These are phyloP conservation scores for Clonostachys rosea DNA, from an alignment of 2,329 filamentous ascomycete genomes.

Conservation along the genomic window DNA sequence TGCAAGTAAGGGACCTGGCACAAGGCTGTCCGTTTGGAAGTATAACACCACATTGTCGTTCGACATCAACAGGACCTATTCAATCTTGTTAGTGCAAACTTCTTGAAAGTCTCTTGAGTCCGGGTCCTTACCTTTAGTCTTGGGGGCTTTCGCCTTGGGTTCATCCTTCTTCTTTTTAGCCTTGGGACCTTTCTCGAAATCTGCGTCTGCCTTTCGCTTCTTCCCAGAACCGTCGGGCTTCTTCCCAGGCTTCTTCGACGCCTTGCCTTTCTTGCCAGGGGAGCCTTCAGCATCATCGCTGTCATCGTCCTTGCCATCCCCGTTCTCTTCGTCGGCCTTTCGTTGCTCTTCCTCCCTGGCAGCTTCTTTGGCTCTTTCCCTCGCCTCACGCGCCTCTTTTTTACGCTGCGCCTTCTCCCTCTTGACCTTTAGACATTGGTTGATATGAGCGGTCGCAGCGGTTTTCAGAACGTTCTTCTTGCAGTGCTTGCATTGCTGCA, in stretches of 20 bases:
- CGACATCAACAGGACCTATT: slow-evolving; percentile 81
- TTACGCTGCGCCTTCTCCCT: slow-evolving; percentile 75
- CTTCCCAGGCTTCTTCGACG: slow-evolving; percentile 41
- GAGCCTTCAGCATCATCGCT: slow-evolving; percentile 38
- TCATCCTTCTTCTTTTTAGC: slow-evolving; percentile 96
- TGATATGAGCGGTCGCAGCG: slow-evolving; percentile 74
- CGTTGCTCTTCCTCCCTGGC: slow-evolving; percentile 52
- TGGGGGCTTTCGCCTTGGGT: slow-evolving; percentile 75
- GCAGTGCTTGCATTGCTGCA: slow-evolving; percentile 88
- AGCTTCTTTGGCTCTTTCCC: slow-evolving; percentile 61
- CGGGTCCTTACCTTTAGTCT: slow-evolving; percentile 63
- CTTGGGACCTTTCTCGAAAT: slow-evolving; percentile 79
- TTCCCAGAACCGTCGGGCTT: slow-evolving; percentile 68
- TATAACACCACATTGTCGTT: slow-evolving; percentile 86
- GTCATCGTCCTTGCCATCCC: slow-evolving; percentile 43
- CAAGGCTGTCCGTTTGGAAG: slow-evolving; percentile 83
- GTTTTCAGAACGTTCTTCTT: slow-evolving; percentile 80
- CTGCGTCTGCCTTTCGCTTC: slow-evolving; percentile 71
- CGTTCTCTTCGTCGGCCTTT: slow-evolving; percentile 43
- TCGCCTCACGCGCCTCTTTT: slow-evolving; percentile 68
- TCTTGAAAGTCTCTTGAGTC: not conserved
- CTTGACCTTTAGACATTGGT: slow-evolving; percentile 78
- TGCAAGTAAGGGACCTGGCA: slow-evolving; percentile 85
- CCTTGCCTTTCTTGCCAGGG: slow-evolving; percentile 32
- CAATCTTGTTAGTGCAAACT: slow-evolving; percentile 5